A percentile compares a stretch with the other conserved stretches of the same genome.
These are phyloP conservation scores for Leccinum arenicola DNA, from an alignment of 768 basidiomycete genomes.

Conservation along the genomic window DNA sequence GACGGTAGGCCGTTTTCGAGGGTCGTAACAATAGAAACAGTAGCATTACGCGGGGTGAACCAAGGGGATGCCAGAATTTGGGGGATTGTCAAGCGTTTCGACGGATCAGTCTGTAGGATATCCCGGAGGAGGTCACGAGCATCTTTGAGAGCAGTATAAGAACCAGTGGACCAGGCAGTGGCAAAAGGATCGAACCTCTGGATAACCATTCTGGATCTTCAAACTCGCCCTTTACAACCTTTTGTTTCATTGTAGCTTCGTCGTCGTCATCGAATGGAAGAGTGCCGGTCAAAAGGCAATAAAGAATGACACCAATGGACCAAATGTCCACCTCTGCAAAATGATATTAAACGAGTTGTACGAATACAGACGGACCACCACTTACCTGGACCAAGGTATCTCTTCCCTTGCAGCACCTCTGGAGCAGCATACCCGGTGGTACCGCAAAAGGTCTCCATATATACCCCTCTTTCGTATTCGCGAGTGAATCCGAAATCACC, in stretches of 20 bases:
- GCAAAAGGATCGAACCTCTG: conserved; percentile 49
- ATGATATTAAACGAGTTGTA: conserved; percentile 9
- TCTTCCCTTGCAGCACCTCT: conserved; percentile 85
- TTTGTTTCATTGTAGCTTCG: conserved; percentile 75
- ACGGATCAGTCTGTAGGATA: conserved; percentile 75
- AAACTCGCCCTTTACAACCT: conserved; percentile 82
- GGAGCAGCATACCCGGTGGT: conserved; percentile 93
- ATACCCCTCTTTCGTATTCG: conserved; percentile 74
- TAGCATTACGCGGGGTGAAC: conserved; percentile 52
- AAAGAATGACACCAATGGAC: conserved; percentile 92
- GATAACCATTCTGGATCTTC: conserved; percentile 94
- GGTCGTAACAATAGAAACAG: conserved; percentile 4
- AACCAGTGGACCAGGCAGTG: not conserved
- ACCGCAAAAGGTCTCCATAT: conserved; percentile 93
- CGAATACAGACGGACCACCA: conserved; percentile 5
- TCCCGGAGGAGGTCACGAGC: conserved; percentile 78
- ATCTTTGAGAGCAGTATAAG: conserved; percentile 45
- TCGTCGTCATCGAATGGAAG: conserved; percentile 91
- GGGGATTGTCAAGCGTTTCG: conserved; percentile 73
- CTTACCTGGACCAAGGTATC: conserved; percentile 87
- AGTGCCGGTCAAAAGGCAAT: conserved; percentile 84
- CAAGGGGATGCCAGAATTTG: conserved; percentile 85
- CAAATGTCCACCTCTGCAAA: conserved; percentile 86
- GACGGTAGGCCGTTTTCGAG: conserved; percentile 25
- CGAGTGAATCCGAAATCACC: conserved; percentile 95